These are phyloP conservation scores for Pseudotsuga menziesii DNA, from an alignment of 75 land plant species.

Conservation along the genomic window DNA sequence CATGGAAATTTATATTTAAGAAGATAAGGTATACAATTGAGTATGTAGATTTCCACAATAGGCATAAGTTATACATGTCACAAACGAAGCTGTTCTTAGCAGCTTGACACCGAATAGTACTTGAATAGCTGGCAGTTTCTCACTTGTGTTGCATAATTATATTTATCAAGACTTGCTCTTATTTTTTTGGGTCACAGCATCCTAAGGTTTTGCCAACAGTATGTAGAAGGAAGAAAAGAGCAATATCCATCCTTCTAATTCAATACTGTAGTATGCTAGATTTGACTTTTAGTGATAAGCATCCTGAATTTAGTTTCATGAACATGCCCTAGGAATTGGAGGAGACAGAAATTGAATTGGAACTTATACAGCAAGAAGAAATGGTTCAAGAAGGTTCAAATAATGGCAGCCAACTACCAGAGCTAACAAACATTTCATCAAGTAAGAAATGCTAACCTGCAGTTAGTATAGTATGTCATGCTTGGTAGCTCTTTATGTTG, in stretches of 20 bases:
- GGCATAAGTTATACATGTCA: too few species aligned
- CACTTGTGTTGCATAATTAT: too few species aligned
- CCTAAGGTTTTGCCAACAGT: too few species aligned
- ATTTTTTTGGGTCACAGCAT: too few species aligned
- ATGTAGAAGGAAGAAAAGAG: too few species aligned
- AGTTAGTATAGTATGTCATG: neutral
- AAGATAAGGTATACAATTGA: slow-evolving; percentile 14
- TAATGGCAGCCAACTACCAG: neutral
- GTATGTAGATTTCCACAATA: too few species aligned
- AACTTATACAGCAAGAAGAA: slow-evolving; percentile 48
- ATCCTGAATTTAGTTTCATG: neutral
- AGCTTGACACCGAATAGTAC: too few species aligned
- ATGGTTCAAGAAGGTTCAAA: slow-evolving; percentile 22
- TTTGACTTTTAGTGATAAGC: too few species aligned
- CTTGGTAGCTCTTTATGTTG: slow-evolving; percentile 3
- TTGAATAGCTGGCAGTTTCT: too few species aligned
- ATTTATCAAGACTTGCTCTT: too few species aligned
- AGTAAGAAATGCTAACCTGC: neutral
- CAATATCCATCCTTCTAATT: neutral
- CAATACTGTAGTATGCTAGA: neutral
- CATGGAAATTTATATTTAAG: slow-evolving; percentile 18
- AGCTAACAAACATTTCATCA: neutral
- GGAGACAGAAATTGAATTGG: slow-evolving; percentile 89
- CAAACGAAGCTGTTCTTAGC: too few species aligned
- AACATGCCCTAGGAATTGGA: slow-evolving; percentile 62